A percentile compares a stretch with the other conserved stretches of the same genome.
These are phyloP conservation scores for Solanum hybrid DNA, from an alignment of 305 asterid genomes.

Conservation along the genomic window DNA sequence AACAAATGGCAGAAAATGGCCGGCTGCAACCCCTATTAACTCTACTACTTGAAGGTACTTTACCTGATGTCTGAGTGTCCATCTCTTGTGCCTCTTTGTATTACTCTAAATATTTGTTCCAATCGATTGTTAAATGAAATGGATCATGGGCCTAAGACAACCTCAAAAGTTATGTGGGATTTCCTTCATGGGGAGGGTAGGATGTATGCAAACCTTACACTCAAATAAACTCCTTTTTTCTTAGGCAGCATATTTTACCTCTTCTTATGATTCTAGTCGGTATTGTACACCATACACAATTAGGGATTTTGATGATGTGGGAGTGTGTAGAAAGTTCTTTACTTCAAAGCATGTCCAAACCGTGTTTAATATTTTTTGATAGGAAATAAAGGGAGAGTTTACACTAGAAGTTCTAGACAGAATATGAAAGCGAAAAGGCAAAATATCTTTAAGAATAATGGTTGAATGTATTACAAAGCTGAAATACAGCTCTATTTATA, in stretches of 20 bases:
- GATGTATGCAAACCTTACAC: neutral
- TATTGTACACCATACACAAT: neutral
- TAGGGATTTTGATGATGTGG: neutral
- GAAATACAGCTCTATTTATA: neutral
- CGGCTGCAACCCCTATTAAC: slow-evolving; percentile 75
- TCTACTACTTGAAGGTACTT: slow-evolving; percentile 73
- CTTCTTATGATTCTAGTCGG: neutral
- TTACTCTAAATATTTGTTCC: neutral
- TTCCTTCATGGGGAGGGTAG: neutral
- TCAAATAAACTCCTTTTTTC: neutral
- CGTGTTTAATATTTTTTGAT: neutral
- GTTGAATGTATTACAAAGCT: neutral
- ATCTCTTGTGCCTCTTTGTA: neutral
- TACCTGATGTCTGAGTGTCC: neutral
- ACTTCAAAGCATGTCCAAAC: neutral
- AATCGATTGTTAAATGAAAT: neutral
- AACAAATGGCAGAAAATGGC: slow-evolving; percentile 90
- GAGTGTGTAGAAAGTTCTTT: neutral
- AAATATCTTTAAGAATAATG: neutral
- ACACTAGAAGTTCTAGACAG: neutral
- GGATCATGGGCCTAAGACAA: neutral
- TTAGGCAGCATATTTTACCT: neutral
- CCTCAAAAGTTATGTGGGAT: neutral
- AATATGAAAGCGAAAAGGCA: neutral
- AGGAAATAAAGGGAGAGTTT: neutral